phyloP scores from a whole-genome alignment of 2,329 filamentous ascomycete species.

The Phaeosphaeriaceae sp. region DNA sequence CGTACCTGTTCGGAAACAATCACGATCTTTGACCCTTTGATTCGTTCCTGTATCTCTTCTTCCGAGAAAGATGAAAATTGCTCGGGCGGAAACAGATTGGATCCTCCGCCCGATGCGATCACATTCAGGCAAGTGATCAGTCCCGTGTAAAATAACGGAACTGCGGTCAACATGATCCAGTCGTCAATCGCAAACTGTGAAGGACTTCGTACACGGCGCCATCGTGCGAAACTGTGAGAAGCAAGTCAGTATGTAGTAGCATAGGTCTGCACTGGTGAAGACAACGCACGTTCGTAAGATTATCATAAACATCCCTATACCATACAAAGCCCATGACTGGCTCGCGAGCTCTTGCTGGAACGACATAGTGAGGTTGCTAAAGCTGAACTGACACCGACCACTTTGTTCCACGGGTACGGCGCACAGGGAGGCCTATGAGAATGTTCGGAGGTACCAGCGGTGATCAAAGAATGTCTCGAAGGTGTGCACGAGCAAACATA shows the following conservation, averaged over 20 bases:
- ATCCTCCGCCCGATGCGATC: conserved; percentile 52
- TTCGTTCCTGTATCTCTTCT: conserved; percentile 50
- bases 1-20: conserved; percentile 54
- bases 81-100: conserved; percentile 52
- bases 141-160: conserved; percentile 47
- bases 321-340: conserved; percentile 40
- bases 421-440: background rate
- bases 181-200: conserved; percentile 33
- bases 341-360: conserved; percentile 26
- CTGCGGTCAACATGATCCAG: conserved; percentile 39
- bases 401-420: background rate
- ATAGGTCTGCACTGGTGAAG: background rate
- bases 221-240: conserved; percentile 31
- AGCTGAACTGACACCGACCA: background rate
- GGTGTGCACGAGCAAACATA: background rate
- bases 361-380: conserved; percentile 3
- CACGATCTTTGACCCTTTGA: conserved; percentile 55
- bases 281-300: conserved; percentile 34
- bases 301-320: conserved; percentile 38
- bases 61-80: conserved; percentile 45
- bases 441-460: background rate
- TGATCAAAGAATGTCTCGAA: background rate
- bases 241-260: background rate
- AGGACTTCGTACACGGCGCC: conserved; percentile 29
- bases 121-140: conserved; percentile 52